phyloP scores from a whole-genome alignment of 2,329 filamentous ascomycete species.

The Diaporthe sp. region DNA sequence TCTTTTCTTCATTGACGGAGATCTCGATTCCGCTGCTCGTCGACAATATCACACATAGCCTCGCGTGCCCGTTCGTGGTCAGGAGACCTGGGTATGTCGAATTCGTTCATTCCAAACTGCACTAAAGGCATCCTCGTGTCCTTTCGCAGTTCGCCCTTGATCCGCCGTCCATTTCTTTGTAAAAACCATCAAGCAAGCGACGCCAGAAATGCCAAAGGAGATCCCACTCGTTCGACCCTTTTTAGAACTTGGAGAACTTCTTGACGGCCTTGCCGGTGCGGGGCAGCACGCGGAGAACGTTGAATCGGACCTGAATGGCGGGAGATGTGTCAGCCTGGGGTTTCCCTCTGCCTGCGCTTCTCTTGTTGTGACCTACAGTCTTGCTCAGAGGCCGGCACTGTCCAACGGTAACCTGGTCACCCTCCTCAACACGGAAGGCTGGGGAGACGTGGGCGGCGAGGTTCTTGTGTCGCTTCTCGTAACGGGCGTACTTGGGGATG shows the following conservation, averaged over 20 bases:
- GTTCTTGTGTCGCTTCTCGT: constrained; percentile 99
- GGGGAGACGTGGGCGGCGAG: constrained; percentile 98
- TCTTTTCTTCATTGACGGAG: constrained; percentile 41
- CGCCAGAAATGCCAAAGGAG: constrained; percentile 52
- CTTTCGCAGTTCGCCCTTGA: constrained; percentile 48
- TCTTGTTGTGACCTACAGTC: constrained; percentile 81
- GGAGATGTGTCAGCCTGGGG: constrained; percentile 38
- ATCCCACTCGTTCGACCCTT: constrained; percentile 46
- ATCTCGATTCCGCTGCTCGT: constrained; percentile 39
- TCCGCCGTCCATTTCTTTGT: constrained; percentile 50
- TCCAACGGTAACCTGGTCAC: constrained; percentile 99
- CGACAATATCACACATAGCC: constrained; percentile 39
- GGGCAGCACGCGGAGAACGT: constrained; percentile 98
- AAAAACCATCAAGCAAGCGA: constrained; percentile 52
- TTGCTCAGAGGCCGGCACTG: constrained; percentile 99
- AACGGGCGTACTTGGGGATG: constrained; percentile 99
- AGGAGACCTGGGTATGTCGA: constrained; percentile 41
- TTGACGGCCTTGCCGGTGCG: constrained; percentile 98
- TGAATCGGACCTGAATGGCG: constrained; percentile 87
- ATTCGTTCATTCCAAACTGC: constrained; percentile 50
- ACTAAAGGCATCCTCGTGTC: constrained; percentile 49
- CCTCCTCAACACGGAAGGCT: constrained; percentile 99
- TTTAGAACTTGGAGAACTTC: constrained; percentile 99
- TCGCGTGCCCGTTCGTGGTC: constrained; percentile 40
- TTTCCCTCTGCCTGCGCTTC: neutral